These are phyloP conservation scores for Dentipellis fragilis DNA, from an alignment of 768 basidiomycete species.

Conservation along the genomic window DNA sequence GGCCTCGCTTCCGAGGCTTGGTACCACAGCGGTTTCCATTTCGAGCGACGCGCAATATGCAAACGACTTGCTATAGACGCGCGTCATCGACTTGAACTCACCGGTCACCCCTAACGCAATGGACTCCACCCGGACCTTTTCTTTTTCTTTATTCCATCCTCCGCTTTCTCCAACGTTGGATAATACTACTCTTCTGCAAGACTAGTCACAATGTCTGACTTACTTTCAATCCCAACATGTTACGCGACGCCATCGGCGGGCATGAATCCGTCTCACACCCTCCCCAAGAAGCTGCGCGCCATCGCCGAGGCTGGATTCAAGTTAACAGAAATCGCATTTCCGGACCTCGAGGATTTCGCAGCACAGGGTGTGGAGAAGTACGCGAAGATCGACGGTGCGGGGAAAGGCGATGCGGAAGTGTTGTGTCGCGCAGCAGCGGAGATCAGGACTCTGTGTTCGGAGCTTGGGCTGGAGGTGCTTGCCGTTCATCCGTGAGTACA, in stretches of 20 bases:
- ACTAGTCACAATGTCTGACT: not conserved
- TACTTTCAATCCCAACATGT: not conserved
- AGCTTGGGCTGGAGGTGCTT: conserved; percentile 16
- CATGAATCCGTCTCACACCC: conserved; percentile 21
- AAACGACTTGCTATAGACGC: not conserved
- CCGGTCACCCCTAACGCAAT: no score
- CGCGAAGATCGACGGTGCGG: conserved; percentile 14
- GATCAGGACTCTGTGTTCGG: conserved; percentile 14
- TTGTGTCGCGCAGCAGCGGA: conserved; percentile 12
- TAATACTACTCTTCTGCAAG: no score
- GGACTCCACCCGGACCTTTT: not conserved
- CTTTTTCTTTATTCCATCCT: not conserved
- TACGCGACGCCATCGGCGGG: conserved; percentile 24
- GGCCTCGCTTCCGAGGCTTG: not conserved
- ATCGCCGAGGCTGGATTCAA: conserved; percentile 20
- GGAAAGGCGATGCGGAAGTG: conserved; percentile 17
- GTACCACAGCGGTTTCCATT: not conserved
- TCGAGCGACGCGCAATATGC: no score
- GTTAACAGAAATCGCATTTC: conserved; percentile 18
- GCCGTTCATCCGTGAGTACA: conserved; percentile 21
- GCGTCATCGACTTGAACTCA: not conserved
- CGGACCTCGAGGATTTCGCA: conserved; percentile 19
- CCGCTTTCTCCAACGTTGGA: no score
- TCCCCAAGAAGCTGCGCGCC: conserved; percentile 20
- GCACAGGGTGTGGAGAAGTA: conserved; percentile 14